Base-by-base conservation (phyloP, 208 protist genomes). In the Blechomonas ayalai region DNA sequence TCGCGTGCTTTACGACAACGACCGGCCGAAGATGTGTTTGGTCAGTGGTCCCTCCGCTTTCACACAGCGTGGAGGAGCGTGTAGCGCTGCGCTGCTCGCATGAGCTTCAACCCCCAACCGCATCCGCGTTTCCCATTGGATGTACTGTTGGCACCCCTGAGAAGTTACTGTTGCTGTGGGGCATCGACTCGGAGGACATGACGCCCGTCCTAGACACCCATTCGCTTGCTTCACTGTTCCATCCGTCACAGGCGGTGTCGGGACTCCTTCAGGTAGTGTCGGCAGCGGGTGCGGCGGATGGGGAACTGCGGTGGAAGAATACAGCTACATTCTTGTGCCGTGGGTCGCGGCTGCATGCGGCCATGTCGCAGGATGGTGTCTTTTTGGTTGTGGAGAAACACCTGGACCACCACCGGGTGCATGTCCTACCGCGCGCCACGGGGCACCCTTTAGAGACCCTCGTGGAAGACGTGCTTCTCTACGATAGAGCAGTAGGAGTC, bases 151-250 rank as follows among this genome's bases (percentile, higher is more conserved):
- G 53, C 8, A 35, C 53, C 10, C 31, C 47, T 6, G 50, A 42
- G 31, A 5, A 10, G 18, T 37, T 44, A 19, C 63, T 83, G 44
- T 41, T 87, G 10, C 53, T 87, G 18, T 85, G 77, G 68, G 66
- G 65, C 44, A 29, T 68, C 27, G 72, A 57, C 4, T 25, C 42
- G 12, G 82, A 86, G 62, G 82, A 82, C 59, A 73, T 83, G 50
- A 53, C 40, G 1, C 75, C 67, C 51, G 28, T 82, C 24, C 52
- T 62, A 50, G 60, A 58, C 52, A 38, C 70, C 2, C 68, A 73
- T 49, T 80, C 82, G 1, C 49, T 81, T 5, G 64, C 60, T n/a
- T 69, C 76, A 7, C 73, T 82, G 24, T 15, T 64, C 29, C 50
- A 74, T 24, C 47, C 43, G 20, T 34, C 35, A 19, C 51, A 59